Base-by-base conservation (phyloP, 805 yeast genomes). In the Metschnikowia kunwiensis region DNA sequence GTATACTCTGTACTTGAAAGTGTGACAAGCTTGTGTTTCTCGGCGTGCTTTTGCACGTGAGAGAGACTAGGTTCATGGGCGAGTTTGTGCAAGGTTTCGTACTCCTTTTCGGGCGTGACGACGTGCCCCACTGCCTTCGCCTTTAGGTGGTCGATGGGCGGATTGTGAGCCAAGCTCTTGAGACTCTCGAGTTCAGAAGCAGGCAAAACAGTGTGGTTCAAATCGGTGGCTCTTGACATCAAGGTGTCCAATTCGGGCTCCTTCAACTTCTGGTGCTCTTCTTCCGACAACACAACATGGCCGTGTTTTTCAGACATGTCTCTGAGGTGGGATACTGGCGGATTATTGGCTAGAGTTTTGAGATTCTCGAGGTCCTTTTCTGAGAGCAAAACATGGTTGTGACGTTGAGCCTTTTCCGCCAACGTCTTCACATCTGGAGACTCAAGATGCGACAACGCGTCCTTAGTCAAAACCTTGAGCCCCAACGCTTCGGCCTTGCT, bases 21-120 rank as follows among this genome's bases (percentile, higher is more conserved):
- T 2, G 70, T 60, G 6, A 62, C 50, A 9, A 46, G 55, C 10
- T 55, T 53, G 28, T 53, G 56, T n/a, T 38, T 55, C 31, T 63
- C 69, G 1, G 70, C 70, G 9, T 57, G 58, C 10, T 47, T 39
- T 31, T 65, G 60, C 5, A 67, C 57, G 24, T 60, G 66, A 14
- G 54, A 56, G 21, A 63, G 51, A 12, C 54, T 46, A 18, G 58
- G 59, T 8, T 40, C 42, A 11, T 34, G 30, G 0, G 51, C 51
- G 9, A 29, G 37, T 7, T 37, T 34, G 6, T 32, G 30, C 32
- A 63, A 43, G 1, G 29, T 13, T 1, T 37, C 30, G 20, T 35
- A 44, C 2, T 55, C 58, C 3, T 41, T 31, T 1, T 33, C 20
- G 2, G 54, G 31, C 3, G 59, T 24, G 9, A 57, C 43, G 1